Conservation (phyloP, 768 basidiomycete species). For the Cubamyces lactineus region DNA sequence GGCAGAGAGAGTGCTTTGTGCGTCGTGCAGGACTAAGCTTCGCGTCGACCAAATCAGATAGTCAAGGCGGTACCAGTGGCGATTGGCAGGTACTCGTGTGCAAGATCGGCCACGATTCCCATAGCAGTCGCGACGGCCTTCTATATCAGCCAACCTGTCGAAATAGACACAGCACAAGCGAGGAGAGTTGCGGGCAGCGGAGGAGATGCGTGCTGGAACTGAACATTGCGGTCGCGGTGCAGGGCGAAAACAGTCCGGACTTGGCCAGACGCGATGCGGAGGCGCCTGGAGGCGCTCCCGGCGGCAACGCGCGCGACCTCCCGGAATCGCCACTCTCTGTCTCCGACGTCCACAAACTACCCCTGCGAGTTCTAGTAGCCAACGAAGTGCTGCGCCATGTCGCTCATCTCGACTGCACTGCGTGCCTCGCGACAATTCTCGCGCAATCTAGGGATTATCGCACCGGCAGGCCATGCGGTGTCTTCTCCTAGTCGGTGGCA, state of each 20-base stretch:
- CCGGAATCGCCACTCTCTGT: not conserved
- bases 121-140: conserved; percentile 11
- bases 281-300: conserved; percentile 1
- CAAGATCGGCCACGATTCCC: conserved; percentile 2
- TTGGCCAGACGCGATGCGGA: not conserved
- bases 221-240: conserved; percentile 16
- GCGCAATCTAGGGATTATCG: conserved; percentile 5
- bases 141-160: not conserved
- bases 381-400: conserved; percentile 8
- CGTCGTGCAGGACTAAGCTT: conserved; percentile 6
- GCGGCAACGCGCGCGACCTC: not conserved
- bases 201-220: not conserved
- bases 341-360: not conserved
- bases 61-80: conserved; percentile 14
- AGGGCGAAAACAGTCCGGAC: conserved; percentile 1
- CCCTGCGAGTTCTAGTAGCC: not conserved
- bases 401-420: conserved; percentile 16
- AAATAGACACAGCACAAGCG: not conserved
- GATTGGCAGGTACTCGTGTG: conserved; percentile 8
- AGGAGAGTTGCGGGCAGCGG: conserved; percentile 1
- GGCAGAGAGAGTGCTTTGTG: conserved; percentile 12
- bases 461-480: conserved; percentile 8
- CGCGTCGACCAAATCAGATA: conserved; percentile 12
- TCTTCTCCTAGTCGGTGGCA: conserved; percentile 11
- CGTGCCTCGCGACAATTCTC: conserved; percentile 5